Conservation (phyloP, 2,329 filamentous ascomycete genomes). For the Hirsutella thompsonii region DNA sequence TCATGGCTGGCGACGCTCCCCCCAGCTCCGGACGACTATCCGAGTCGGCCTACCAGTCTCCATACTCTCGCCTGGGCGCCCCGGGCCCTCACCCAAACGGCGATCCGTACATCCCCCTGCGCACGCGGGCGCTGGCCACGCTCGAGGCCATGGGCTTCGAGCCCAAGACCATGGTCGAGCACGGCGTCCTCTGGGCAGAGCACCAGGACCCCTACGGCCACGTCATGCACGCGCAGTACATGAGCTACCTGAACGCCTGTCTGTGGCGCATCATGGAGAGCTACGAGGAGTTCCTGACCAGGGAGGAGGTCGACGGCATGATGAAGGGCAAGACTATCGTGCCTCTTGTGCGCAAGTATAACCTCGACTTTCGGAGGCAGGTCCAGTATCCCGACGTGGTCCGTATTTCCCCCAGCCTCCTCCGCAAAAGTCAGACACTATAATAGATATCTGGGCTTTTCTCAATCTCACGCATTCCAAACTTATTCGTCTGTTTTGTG, state of each 20-base stretch:
- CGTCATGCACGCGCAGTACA: conserved; percentile 12
- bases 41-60: conserved; percentile 1
- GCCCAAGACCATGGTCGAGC: conserved; percentile 7
- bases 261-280: conserved; percentile 12
- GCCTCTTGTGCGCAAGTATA: conserved; percentile 9
- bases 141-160: conserved; percentile 7
- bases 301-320: conserved; percentile 12
- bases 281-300: conserved; percentile 11
- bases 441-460: too few species aligned
- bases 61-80: conserved; percentile 2
- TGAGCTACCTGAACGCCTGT: conserved; percentile 9
- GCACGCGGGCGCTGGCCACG: conserved; percentile 4
- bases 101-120: conserved; percentile 1
- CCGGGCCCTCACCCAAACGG: neutral
- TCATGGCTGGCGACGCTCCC: neutral
- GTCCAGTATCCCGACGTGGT: conserved; percentile 10
- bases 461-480: too few species aligned
- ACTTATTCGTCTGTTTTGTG: too few species aligned
- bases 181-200: conserved; percentile 12
- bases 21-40: neutral
- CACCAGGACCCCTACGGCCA: conserved; percentile 14
- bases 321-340: conserved; percentile 9
- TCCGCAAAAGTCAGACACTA: neutral
- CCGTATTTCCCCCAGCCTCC: neutral
- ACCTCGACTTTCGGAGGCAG: conserved; percentile 10